These are phyloP conservation scores for Barnettozyma wickerhamii DNA, from an alignment of 805 yeast genomes.

Conservation along the genomic window DNA sequence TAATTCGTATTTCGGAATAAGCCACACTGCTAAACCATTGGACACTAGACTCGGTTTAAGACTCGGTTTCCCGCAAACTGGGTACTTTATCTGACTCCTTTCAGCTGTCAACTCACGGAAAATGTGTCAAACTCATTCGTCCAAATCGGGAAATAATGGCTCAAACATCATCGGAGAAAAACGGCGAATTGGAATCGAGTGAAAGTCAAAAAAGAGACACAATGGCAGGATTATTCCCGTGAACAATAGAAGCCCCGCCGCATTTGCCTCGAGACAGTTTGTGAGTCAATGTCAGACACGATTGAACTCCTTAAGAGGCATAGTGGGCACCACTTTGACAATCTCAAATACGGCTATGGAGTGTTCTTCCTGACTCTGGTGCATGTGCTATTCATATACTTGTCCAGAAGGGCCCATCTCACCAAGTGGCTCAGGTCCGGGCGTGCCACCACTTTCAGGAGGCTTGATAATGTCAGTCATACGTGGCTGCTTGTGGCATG, in stretches of 20 bases:
- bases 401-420: constrained; percentile 30
- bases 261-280: too few relatives aligned
- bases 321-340: constrained; percentile 49
- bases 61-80: too few relatives aligned
- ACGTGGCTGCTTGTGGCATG: constrained; percentile 33
- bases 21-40: too few relatives aligned
- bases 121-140: background rate
- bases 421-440: constrained; percentile 36
- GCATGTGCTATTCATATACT: constrained; percentile 34
- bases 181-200: background rate
- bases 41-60: too few relatives aligned
- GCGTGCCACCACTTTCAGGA: constrained; percentile 32
- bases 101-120: background rate
- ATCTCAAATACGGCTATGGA: constrained; percentile 57
- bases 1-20: too few relatives aligned
- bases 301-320: constrained; percentile 36
- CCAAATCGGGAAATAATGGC: constrained; percentile 5
- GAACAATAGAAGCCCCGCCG: too few relatives aligned
- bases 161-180: background rate
- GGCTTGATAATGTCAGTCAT: constrained; percentile 32
- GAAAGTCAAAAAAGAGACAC: background rate
- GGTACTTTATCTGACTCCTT: too few relatives aligned
- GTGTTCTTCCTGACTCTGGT: constrained; percentile 38
- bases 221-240: background rate
- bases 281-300: background rate